A percentile compares a stretch with the other conserved stretches of the same genome.
These are phyloP conservation scores for Phytophthora agathidicida DNA, from an alignment of 352 stramenopile species.

Conservation along the genomic window DNA sequence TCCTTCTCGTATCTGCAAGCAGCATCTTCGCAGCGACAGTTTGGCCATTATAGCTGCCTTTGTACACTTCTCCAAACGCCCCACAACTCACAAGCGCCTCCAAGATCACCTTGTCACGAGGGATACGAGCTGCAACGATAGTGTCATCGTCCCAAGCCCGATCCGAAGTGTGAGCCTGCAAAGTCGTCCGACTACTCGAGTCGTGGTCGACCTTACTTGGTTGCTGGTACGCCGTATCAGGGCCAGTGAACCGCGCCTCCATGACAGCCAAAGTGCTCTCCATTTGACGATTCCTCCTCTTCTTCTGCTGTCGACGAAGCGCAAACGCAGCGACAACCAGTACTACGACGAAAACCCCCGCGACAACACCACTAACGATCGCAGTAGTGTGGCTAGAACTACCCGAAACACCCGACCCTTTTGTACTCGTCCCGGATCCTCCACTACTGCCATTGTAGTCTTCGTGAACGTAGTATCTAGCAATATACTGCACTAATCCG, in stretches of 20 bases:
- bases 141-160: constrained; percentile 27
- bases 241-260: constrained; percentile 2
- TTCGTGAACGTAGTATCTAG: constrained; percentile 21
- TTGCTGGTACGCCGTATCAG: background rate
- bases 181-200: constrained; percentile 12
- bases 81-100: constrained; percentile 8
- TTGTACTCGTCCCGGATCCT: background rate
- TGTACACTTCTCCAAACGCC: constrained; percentile 18
- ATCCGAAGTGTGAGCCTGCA: constrained; percentile 8
- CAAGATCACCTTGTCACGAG: constrained; percentile 16
- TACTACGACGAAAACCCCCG: constrained; percentile 4
- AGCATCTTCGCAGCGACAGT: constrained; percentile 16
- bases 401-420: background rate
- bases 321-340: constrained; percentile 1
- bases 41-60: constrained; percentile 10
- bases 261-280: constrained; percentile 14
- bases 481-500: constrained; percentile 16
- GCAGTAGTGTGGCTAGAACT: constrained; percentile 3
- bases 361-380: constrained; percentile 3
- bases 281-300: constrained; percentile 3
- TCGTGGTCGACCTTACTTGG: constrained; percentile 7
- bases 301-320: constrained; percentile 3
- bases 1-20: constrained; percentile 5
- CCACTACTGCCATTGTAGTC: constrained; percentile 12
- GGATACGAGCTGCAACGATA: constrained; percentile 21